Conservation (phyloP, 2,329 filamentous ascomycete species). For the Exophiala calicioides region DNA sequence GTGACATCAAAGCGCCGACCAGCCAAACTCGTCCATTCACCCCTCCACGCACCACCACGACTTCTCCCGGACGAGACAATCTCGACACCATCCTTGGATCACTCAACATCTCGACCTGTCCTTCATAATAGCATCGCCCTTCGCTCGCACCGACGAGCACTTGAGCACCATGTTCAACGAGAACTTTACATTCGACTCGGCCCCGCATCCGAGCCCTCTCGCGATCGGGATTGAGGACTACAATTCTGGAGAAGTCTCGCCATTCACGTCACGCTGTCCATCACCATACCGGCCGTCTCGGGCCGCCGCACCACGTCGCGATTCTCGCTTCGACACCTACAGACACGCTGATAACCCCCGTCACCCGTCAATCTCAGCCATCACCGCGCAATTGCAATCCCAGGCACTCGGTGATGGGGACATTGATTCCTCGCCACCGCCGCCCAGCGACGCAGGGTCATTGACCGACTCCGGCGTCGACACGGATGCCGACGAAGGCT, state of each 20-base stretch:
- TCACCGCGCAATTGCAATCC: slow-evolving; percentile 29
- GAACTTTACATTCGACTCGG: slow-evolving; percentile 30
- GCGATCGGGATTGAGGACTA: slow-evolving; percentile 16
- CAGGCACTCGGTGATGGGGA: slow-evolving; percentile 28
- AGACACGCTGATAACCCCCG: slow-evolving; percentile 15
- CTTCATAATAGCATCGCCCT: neutral
- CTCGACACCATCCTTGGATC: neutral
- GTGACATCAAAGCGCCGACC: slow-evolving; percentile 3
- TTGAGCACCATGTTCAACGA: slow-evolving; percentile 30
- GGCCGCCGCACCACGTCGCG: slow-evolving; percentile 17
- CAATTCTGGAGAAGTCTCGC: slow-evolving; percentile 29
- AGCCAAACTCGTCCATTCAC: slow-evolving; percentile 7
- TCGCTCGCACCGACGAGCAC: neutral
- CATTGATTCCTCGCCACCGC: slow-evolving; percentile 20
- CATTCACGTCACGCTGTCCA: slow-evolving; percentile 28
- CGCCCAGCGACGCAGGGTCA: slow-evolving; percentile 15
- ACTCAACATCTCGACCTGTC: neutral
- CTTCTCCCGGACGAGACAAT: no score
- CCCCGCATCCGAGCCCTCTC: slow-evolving; percentile 16
- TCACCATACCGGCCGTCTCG: slow-evolving; percentile 24
- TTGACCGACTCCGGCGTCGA: slow-evolving; percentile 20
- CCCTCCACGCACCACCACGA: no score
- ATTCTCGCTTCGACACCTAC: slow-evolving; percentile 29
- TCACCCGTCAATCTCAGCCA: slow-evolving; percentile 27
- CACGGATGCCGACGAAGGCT: slow-evolving; percentile 30